A percentile compares a stretch with the other conserved stretches of the same genome.
Conservation (phyloP, 2,329 filamentous ascomycete genomes). For the Nakataea oryzae region DNA sequence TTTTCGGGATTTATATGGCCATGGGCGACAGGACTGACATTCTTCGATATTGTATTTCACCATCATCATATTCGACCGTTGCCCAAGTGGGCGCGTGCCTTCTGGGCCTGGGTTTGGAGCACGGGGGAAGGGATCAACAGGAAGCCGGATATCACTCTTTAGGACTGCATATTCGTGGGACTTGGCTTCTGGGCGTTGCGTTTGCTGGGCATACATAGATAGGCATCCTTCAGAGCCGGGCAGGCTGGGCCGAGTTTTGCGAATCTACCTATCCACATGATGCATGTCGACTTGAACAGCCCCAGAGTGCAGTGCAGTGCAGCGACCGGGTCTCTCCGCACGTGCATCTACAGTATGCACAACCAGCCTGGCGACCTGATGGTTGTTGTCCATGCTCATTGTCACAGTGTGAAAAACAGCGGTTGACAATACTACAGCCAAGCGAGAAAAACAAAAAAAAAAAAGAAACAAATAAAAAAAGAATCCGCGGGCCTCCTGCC, state of each 20-base stretch:
- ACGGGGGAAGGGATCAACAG: background rate
- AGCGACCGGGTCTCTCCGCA: too few species aligned
- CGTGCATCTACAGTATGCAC: too few species aligned
- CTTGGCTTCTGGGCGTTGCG: background rate
- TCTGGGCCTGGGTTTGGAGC: background rate
- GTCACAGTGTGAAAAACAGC: too few species aligned
- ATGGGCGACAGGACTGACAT: background rate
- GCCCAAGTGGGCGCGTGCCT: background rate
- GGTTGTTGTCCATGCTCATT: too few species aligned
- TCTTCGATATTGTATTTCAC: background rate
- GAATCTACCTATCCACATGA: too few species aligned
- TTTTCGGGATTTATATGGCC: background rate
- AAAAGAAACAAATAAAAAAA: background rate
- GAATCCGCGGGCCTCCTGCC: too few species aligned
- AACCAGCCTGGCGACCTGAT: too few species aligned
- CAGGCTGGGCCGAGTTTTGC: background rate
- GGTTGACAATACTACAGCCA: too few species aligned
- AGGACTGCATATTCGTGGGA: background rate
- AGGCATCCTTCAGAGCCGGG: background rate
- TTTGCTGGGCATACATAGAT: background rate
- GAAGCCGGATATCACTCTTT: background rate
- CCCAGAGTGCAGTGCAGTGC: too few species aligned
- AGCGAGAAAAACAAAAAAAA: background rate
- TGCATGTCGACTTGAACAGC: too few species aligned
- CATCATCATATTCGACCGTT: background rate